Base-by-base conservation (phyloP, 2,329 filamentous ascomycete species). In the Stylonectria norvegica region DNA sequence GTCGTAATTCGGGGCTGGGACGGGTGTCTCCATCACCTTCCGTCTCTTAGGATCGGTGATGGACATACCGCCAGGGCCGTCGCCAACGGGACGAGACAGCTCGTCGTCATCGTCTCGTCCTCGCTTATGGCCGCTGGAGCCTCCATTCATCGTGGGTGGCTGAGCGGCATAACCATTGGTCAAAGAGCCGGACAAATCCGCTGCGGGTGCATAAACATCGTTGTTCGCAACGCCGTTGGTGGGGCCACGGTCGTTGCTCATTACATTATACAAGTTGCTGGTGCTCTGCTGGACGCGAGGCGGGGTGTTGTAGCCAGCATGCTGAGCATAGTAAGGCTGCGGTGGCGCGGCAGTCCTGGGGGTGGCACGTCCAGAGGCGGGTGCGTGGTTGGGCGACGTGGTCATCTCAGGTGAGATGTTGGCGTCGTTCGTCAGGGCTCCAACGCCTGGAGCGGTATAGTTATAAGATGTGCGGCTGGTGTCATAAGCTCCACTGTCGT, bases 231-330 rank as follows among this genome's bases (percentile, higher is more conserved):
- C 75, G n/a, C 84, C 84, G 52, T 56, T 70, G 9, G 79, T 65
- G 20, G 73, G 68, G 34, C 71, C 79, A 18, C 87, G 79, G 44
- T 88, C 85, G 60, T 87, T 89, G 62, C 85, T 90, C 70, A 95
- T 89, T 48, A 94, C 85, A 64, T 83, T 94, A 73, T 95, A 95
- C 36, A 95, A 71, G 60, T 82, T 94, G 71, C 87, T 90, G 1
- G 86, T 83, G 4, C 85, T 76, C 44, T 81, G 73, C 42, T 75
- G 70, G 7, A 78, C 72, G 29, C 89, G 83, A 16, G 89, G 89
- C 34, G 90, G 85, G 1, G 88, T 90, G 61, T 73, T 85, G 67
- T 94, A 95, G 18, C 83, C 83, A 36, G 75, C 63, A 61, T 74
- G 72, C 45, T 78, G 78, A 5, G 76, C 64, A 66, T 94, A 96